A percentile compares a stretch with the other conserved stretches of the same genome.
phyloP scores from a whole-genome alignment of 2,329 filamentous ascomycete species.

The Diaporthe vaccinii region DNA sequence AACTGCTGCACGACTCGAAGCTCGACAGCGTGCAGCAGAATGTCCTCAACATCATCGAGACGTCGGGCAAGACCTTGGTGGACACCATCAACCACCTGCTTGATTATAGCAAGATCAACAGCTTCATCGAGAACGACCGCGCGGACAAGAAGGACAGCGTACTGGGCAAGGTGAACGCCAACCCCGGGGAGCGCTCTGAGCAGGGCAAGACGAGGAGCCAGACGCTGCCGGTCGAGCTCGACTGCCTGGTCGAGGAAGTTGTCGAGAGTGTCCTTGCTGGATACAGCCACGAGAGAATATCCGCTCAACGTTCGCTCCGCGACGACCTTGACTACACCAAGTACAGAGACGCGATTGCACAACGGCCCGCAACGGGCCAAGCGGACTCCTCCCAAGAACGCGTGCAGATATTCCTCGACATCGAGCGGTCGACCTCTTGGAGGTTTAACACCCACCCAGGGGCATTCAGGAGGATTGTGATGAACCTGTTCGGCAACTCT shows the following conservation, averaged over 20 bases:
- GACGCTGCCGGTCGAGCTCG: conserved; percentile 48
- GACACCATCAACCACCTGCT: conserved; percentile 64
- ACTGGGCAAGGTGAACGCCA: conserved; percentile 38
- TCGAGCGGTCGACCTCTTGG: conserved; percentile 60
- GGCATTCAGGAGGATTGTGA: conserved; percentile 60
- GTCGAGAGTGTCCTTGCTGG: conserved; percentile 54
- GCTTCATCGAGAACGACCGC: conserved; percentile 40
- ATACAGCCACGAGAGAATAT: conserved; percentile 47
- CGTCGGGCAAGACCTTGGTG: conserved; percentile 64
- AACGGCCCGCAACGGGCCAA: not conserved
- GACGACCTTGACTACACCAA: conserved; percentile 1
- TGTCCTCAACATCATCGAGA: conserved; percentile 63
- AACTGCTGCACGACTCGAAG: conserved; percentile 66
- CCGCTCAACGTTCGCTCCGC: conserved; percentile 16
- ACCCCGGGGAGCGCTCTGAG: conserved; percentile 39
- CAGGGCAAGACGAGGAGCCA: conserved; percentile 47
- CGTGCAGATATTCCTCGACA: conserved; percentile 57
- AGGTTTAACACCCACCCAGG: conserved; percentile 66
- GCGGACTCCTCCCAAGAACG: not conserved
- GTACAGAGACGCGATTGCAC: conserved; percentile 14
- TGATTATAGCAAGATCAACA: conserved; percentile 66
- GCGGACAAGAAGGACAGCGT: conserved; percentile 36
- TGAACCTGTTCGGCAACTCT: conserved; percentile 67
- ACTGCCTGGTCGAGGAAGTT: conserved; percentile 51
- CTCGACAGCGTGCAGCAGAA: conserved; percentile 62